phyloP scores from a whole-genome alignment of 441 rosid genomes.

The Eruca vesicaria region DNA sequence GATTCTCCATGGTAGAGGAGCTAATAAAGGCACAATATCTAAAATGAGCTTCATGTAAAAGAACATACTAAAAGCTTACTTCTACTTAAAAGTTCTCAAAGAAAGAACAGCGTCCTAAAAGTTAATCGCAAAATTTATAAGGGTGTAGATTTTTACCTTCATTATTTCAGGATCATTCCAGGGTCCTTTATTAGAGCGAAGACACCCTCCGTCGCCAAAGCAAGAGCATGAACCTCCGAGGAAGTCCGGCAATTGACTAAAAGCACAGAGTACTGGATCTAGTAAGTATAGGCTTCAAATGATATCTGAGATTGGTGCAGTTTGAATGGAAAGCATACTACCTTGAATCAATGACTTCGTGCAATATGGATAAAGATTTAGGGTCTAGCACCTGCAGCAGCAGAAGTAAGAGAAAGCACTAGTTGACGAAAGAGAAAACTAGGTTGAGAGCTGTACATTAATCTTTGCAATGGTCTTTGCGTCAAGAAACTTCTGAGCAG shows the following conservation, averaged over 20 bases:
- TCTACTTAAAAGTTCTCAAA: not conserved
- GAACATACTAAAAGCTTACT: constrained; percentile 20
- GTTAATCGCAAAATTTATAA: not conserved
- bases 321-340: constrained; percentile 30
- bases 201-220: constrained; percentile 85
- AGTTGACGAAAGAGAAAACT: constrained; percentile 4
- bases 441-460: constrained; percentile 48
- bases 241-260: constrained; percentile 95
- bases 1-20: constrained; percentile 67
- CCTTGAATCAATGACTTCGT: constrained; percentile 85
- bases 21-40: constrained; percentile 41
- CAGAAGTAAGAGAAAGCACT: constrained; percentile 22
- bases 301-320: not conserved
- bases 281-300: not conserved
- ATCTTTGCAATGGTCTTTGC: constrained; percentile 81
- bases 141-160: constrained; percentile 56
- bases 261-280: constrained; percentile 16
- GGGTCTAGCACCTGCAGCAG: constrained; percentile 81
- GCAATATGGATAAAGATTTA: constrained; percentile 66
- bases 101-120: not conserved
- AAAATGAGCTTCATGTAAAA: constrained; percentile 21
- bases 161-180: constrained; percentile 89
- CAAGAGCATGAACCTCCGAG: constrained; percentile 96
- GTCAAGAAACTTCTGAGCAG: constrained; percentile 94
- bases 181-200: constrained; percentile 92